Evolutionary conservation across 768 basidiomycete genomes (phyloP), one percentile per base, ranked within the genome.

Genomic region (Pulveroboletus sp.): DNA sequence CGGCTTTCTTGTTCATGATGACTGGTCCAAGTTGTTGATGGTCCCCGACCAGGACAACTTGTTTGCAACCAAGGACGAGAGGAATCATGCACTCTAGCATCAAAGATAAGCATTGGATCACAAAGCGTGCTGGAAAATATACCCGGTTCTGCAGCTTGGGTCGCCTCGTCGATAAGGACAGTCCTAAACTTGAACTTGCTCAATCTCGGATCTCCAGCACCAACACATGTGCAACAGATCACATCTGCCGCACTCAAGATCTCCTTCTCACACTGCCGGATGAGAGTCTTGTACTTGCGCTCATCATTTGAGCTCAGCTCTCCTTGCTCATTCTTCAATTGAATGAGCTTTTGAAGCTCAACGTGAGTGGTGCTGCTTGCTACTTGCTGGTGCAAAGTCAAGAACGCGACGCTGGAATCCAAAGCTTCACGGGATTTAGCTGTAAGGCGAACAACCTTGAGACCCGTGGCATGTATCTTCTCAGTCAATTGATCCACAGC

Each of bases 1-100:
- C 95, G 0, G 97, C 97, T 65, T 99, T 98, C 81, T 99, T 99
- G 81, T 98, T 99, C 97, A 99, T 98, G 67, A 99, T 97, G 61
- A 98, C 97, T 7, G 97, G 97, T 1, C 97, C 97, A 42, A 98
- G 85, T 78, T 98, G 97, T 56, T 73, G 91, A 67, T 97, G 90
- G 71, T 97, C 95, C 45, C 97, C 97, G 46, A 99, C 97, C 34
- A 99, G 81, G 23, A 99, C 97, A 47, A 93, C 93, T 63, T 99
- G 97, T 69, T 98, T 98, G 67, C 94, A 98, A 13, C 97, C 97
- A 61, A 99, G 83, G 6, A 98, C 89, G 29, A 99, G 80, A 14
- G 97, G 97, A 59, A 99, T 99, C 94, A 99, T 98, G 70, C 95
- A 98, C 72, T 99, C 97, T 95, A 58, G 17, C 48, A 50, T 40